Base-by-base conservation (phyloP, 2,329 filamentous ascomycete genomes). In the Diplodia seriata region DNA sequence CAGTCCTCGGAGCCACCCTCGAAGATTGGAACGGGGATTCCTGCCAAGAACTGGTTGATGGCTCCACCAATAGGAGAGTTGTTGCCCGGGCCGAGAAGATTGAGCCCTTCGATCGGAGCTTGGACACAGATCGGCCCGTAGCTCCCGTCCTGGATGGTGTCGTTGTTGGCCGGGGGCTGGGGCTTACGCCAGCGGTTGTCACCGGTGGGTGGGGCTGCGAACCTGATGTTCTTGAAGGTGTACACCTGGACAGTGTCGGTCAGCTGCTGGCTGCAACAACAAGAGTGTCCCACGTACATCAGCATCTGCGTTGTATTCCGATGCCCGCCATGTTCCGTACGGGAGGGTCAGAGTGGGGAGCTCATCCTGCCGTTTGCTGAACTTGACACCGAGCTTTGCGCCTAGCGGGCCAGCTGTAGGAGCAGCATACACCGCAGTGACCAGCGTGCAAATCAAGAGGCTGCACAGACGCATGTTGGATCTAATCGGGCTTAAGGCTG, bases 171-270 rank as follows among this genome's bases (percentile, higher is more conserved):
- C 3, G 70, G 70, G 6, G 62, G 51, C 47, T 66, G 56, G 14
- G 70, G 70, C 57, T 69, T 70, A 8, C 61, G 63, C 59, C 64
- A 71, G 15, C 70, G 66, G 18, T 78, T 70, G 43, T 76, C 69
- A 1, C 77, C 77, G 2, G 74, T 75, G 3, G 78, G 76, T 6
- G 76, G 72, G 2, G 76, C 73, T 3, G 76, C 77, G 63, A 75
- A 80, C 12, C 78, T 72, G 53, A 71, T 69, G 47, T 71, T 71
- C 31, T 70, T 70, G 68, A 71, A 71, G 3, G 67, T 66, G 38
- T 70, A 71, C 15, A 70, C 66, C 70, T 71, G 11, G 1, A 4
- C 15, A 9, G 6, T 7, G 55, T 67, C 15, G 61, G 55, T 47
- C 36, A 55, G 47, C 43, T 49, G 43, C 18, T 12, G 12, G 9